Evolutionary conservation across 345 rosid species (phyloP), one percentile per base, ranked within the genome.

Genomic region (Arabis alpina): DNA sequence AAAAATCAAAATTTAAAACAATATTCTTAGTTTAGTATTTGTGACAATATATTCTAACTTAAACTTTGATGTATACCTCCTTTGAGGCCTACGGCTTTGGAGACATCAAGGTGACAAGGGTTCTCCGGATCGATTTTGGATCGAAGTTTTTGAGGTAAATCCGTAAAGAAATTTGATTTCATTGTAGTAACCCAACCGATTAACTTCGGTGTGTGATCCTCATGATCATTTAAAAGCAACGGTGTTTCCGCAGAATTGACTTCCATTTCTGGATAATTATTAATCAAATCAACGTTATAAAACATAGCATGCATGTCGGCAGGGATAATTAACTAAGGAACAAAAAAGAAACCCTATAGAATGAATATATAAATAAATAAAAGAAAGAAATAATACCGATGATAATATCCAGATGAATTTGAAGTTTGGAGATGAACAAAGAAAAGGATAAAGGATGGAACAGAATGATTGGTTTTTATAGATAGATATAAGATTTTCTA

Each of bases 101-200:
- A 83, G 59, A 82, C 37, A 66, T 93, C 62, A 36, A 73, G 68
- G n/a, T 63, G 78, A 16, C 86, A 80, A 50, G 94, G 82, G 58
- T 87, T 68, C 55, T 89, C 96, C 1, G 74, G 63, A 68, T 87
- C 91, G 16, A 85, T 30, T 13, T 77, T 73, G 24, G 82, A 74
- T 14, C 83, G 85, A 63, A 91, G 81, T 72, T 91, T 89, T 2
- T 68, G 84, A 4, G 97, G 94, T 77, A 93, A 73, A 32, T 79
- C 80, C 2, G 80, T 73, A 32, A 89, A 28, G 71, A 93, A 91
- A 2, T 85, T 91, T 0, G 80, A 45, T 76, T 69, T 76, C 79
- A 76, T 70, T 1, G 60, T 47, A 40, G 66, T 63, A 42, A 56
- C 79, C 65, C 41, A 49, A 34, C 62, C 13, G 50, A 56, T 64